Conservation (phyloP, 23 red algal genomes). For the Gracilaria caudata region DNA sequence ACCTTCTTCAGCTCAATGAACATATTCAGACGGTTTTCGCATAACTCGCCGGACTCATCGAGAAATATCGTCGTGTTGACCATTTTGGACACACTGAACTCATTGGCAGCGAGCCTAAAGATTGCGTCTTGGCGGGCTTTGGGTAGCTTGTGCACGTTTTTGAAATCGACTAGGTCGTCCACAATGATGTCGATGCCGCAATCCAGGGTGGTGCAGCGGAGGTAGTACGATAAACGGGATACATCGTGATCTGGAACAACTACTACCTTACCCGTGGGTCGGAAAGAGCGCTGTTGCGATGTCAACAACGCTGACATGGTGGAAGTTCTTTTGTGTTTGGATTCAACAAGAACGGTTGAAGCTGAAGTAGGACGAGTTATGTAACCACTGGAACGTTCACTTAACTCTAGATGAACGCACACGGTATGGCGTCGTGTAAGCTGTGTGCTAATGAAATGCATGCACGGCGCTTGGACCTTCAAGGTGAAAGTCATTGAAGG, state of each 20-base stretch:
- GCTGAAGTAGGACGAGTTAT: no score
- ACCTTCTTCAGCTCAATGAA: constrained; percentile 10
- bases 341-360: not conserved
- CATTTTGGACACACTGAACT: constrained; percentile 11
- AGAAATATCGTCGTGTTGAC: constrained; percentile 12
- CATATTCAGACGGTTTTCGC: not conserved
- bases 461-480: no score
- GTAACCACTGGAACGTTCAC: no score
- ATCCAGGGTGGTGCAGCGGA: not conserved
- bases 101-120: not conserved
- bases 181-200: constrained; percentile 37
- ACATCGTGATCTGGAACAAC: constrained; percentile 27
- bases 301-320: not conserved
- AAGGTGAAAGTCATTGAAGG: no score
- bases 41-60: not conserved
- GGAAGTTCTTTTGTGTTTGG: not conserved
- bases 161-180: constrained; percentile 10
- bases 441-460: no score
- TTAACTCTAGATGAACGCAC: no score
- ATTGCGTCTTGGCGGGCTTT: constrained; percentile 9
- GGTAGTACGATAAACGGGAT: constrained; percentile 2
- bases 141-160: constrained; percentile 21
- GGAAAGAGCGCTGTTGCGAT: constrained; percentile 8
- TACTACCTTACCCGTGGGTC: not conserved
- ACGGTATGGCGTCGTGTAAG: no score